Base-by-base conservation (phyloP, 345 rosid genomes). In the Murraya koenigii region DNA sequence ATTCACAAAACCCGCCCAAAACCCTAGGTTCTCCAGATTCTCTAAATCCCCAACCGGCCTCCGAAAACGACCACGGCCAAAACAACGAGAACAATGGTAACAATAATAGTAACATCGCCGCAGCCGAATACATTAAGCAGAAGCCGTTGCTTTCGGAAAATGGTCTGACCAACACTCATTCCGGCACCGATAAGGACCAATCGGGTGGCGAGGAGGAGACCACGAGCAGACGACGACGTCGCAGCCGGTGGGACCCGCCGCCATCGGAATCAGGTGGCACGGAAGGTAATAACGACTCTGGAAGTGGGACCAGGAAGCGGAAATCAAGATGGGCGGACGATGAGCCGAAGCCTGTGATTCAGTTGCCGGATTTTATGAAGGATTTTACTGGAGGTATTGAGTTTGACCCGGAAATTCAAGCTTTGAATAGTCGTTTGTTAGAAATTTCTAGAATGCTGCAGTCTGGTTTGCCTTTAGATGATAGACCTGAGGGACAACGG, bases 191-290 rank as follows among this genome's bases (percentile, higher is more conserved):
- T 7, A 87, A 85, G 78, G 92, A 90, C 65, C 86, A 72, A 54
- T 92, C 95, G 1, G 99, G 95, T 15, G 93, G 97, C 23, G 99
- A 95, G 78, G 99, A 97, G 71, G 99, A 94, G 80, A 86, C 95
- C 5, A 85, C 86, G 2, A 91, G 93, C 80, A 82, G 97, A 25
- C 83, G 97, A 33, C 86, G 87, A 7, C 85, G 99, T 3, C 90
- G 97, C 68, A 92, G 97, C 76, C 85, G 99, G 7, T 93, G 98
- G 98, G 97, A 94, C 22, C 95, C 95, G 15, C 92, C 89, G n/a
- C 94, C 89, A 17, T 84, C 89, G 0, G 90, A 87, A 71, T 78
- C 86, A 65, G 72, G 66, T 38, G 66, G 71, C 3, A 86, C 17
- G 23, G 56, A 65, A 1, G 54, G 36, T 62, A 85, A 80, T 15